Conservation (phyloP, 371 early-diverging fungal genomes). For the Quaeritorhiza haematococci region DNA sequence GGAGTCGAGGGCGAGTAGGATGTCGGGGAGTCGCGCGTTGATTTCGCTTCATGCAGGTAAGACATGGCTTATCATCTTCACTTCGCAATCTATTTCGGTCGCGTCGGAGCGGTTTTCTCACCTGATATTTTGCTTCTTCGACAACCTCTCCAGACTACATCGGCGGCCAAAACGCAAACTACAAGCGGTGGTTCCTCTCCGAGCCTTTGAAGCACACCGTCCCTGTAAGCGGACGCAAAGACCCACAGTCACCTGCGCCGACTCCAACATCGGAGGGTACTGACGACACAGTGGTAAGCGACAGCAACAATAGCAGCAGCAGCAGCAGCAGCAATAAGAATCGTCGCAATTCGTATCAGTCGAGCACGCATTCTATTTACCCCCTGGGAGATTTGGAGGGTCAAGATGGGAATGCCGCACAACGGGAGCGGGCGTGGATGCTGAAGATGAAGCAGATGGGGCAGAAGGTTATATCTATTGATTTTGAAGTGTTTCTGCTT, state of each 20-base stretch:
- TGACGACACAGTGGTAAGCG: background rate
- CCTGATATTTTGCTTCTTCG: too few relatives aligned
- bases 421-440: too few relatives aligned
- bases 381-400: background rate
- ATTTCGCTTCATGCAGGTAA: background rate
- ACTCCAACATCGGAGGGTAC: too few relatives aligned
- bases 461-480: too few relatives aligned
- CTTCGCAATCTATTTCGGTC: background rate
- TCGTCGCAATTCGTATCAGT: background rate
- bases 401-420: too few relatives aligned
- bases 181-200: conserved; percentile 44
- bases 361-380: background rate
- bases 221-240: too few relatives aligned
- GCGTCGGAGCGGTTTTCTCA: too few relatives aligned
- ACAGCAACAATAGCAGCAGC: background rate
- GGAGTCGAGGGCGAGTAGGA: conserved; percentile 78
- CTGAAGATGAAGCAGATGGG: background rate
- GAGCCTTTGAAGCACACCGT: too few relatives aligned
- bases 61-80: too few relatives aligned
- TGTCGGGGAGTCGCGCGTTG: conserved; percentile 21
- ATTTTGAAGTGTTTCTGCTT: too few relatives aligned
- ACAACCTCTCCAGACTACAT: conserved; percentile 56
- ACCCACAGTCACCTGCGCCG: too few relatives aligned
- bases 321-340: background rate
- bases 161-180: conserved; percentile 75